Percentiles rank a stretch among this genome's conserved stretches.
Evolutionary conservation across 2,329 filamentous ascomycete species (phyloP).

Genomic region (Ilyonectria destructans): DNA sequence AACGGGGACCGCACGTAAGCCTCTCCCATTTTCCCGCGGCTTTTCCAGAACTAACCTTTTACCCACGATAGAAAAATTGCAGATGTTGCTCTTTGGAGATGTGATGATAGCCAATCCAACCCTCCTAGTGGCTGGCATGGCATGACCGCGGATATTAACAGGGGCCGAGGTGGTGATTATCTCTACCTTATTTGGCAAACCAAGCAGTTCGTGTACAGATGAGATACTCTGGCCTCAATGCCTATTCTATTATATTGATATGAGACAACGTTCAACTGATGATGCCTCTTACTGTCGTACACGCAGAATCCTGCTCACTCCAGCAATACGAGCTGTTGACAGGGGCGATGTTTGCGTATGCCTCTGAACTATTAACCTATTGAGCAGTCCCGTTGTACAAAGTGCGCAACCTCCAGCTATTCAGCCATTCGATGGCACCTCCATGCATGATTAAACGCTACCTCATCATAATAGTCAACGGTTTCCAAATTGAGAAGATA

Average conservation of each 20-base stretch:
- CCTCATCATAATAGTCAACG: too few species aligned
- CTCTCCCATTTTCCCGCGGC: neutral
- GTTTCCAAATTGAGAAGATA: too few species aligned
- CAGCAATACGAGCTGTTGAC: too few species aligned
- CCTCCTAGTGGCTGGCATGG: neutral
- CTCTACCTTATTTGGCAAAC: conserved; percentile 22
- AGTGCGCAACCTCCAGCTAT: too few species aligned
- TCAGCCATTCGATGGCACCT: too few species aligned
- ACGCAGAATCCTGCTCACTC: too few species aligned
- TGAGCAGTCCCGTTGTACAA: too few species aligned
- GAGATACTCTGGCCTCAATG: neutral
- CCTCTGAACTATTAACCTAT: too few species aligned
- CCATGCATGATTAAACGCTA: too few species aligned
- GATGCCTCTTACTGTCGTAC: too few species aligned
- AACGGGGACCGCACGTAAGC: neutral
- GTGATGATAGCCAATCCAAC: neutral
- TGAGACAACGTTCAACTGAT: too few species aligned
- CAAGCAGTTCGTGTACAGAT: neutral
- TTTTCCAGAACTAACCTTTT: neutral
- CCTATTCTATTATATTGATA: neutral
- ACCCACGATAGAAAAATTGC: neutral
- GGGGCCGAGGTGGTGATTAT: conserved; percentile 22
- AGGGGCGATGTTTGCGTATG: too few species aligned
- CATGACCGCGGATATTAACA: conserved; percentile 17
- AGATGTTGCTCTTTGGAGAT: conserved; percentile 16